Evolutionary conservation across 225 moss, liverwort and hornwort genomes (phyloP).

Genomic region (Straminergon stramineum): DNA sequence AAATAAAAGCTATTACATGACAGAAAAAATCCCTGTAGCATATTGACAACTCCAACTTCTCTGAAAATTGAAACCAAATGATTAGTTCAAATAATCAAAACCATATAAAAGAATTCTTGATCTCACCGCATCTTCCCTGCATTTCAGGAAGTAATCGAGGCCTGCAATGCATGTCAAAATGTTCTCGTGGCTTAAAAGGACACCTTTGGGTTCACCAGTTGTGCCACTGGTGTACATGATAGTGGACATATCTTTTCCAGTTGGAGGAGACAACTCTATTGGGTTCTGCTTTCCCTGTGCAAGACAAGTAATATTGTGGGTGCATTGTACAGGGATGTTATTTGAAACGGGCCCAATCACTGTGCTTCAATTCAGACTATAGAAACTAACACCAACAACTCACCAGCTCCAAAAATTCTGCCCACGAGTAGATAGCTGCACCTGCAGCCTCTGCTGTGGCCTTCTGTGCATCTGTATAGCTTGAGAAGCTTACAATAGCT

Average conservation of each 20-base stretch:
- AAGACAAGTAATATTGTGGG: not conserved
- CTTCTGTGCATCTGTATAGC: constrained; percentile 38
- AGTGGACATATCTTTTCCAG: constrained; percentile 60
- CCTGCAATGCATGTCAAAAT: constrained; percentile 45
- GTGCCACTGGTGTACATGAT: constrained; percentile 98
- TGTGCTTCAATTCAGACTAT: not conserved
- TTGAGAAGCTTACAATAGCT: constrained; percentile 74
- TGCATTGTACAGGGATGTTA: not conserved
- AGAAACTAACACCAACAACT: not conserved
- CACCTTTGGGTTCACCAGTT: constrained; percentile 93
- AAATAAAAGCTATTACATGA: not conserved
- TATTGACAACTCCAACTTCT: not conserved
- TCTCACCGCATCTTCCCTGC: constrained; percentile 19
- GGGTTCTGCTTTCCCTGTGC: constrained; percentile 51
- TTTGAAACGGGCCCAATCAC: not conserved
- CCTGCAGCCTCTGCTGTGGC: constrained; percentile 32
- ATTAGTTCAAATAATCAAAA: not conserved
- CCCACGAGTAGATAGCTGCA: constrained; percentile 49
- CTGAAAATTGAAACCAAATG: not conserved
- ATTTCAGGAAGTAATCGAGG: constrained; percentile 28
- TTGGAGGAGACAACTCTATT: constrained; percentile 30
- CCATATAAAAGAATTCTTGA: not conserved
- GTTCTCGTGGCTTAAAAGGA: constrained; percentile 63
- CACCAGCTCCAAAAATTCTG: constrained; percentile 58
- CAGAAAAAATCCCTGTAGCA: not conserved